Evolutionary conservation across 1,139 yeast species (phyloP).

Genomic region (Magnusiomyces magnusii): DNA sequence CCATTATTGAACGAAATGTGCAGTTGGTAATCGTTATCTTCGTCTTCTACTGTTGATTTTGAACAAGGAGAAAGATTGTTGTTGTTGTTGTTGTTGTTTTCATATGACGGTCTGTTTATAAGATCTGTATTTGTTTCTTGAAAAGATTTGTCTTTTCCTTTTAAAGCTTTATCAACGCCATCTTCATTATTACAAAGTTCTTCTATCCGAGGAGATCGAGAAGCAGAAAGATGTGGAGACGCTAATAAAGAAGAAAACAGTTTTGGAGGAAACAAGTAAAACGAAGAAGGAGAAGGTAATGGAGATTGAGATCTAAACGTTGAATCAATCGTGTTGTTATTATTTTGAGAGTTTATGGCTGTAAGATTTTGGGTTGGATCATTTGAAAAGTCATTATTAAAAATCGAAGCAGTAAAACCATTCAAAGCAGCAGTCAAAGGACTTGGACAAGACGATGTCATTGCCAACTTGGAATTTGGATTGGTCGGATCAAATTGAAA

Average conservation of each 20-base stretch:
- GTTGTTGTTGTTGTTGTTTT: neutral
- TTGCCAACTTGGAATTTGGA: neutral
- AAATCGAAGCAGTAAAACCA: neutral
- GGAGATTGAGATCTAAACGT: neutral
- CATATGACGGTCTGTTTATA: neutral
- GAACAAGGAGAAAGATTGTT: neutral
- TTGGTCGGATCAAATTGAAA: neutral
- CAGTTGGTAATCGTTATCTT: neutral
- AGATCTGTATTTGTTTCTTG: neutral
- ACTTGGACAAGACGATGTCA: neutral
- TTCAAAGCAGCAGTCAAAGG: neutral
- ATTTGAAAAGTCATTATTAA: neutral
- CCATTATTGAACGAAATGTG: neutral
- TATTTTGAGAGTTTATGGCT: neutral
- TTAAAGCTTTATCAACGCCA: neutral
- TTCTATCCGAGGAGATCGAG: slow-evolving; percentile 1
- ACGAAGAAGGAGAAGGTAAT: neutral
- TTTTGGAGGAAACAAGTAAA: neutral
- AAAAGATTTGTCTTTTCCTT: neutral
- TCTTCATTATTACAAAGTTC: neutral
- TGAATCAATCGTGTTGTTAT: neutral
- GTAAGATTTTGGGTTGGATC: neutral
- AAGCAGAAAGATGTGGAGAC: neutral
- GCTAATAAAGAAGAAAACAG: neutral
- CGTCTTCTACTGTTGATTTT: neutral